Conservation (phyloP, 495 filamentous ascomycete genomes). For the Penicillium canariense region DNA sequence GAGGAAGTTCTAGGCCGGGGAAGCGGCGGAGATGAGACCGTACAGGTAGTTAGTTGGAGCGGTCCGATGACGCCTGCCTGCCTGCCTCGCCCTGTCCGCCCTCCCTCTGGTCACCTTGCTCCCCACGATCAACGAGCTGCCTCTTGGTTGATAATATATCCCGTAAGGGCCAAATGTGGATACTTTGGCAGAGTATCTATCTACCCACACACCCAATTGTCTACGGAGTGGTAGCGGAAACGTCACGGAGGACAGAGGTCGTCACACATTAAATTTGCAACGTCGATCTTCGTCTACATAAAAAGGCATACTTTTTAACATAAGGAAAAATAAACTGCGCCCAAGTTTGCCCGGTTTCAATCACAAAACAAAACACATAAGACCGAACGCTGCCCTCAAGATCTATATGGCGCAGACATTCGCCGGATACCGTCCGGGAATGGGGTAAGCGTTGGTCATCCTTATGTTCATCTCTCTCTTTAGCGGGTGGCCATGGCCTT, state of each 20-base stretch:
- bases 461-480: constrained; percentile 34
- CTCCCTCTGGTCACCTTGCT: no score
- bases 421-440: constrained; percentile 14
- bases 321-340: constrained; percentile 24
- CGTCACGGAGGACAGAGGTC: constrained; percentile 15
- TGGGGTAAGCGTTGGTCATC: constrained; percentile 23
- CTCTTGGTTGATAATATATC: no score
- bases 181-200: no score
- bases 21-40: no score
- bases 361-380: constrained; percentile 16
- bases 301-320: constrained; percentile 37
- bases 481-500: constrained; percentile 93
- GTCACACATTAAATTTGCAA: constrained; percentile 43
- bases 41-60: no score
- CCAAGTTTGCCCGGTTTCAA: constrained; percentile 31
- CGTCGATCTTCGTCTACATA: constrained; percentile 37
- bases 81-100: no score
- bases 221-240: background rate
- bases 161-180: no score
- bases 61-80: no score
- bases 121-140: no score
- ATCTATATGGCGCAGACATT: constrained; percentile 26
- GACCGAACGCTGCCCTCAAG: constrained; percentile 24
- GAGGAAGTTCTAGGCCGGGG: background rate
- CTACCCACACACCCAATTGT: no score